These are phyloP conservation scores for Rhizoclosmatium sp. DNA, from an alignment of 192 early-diverging fungal species.

Conservation along the genomic window DNA sequence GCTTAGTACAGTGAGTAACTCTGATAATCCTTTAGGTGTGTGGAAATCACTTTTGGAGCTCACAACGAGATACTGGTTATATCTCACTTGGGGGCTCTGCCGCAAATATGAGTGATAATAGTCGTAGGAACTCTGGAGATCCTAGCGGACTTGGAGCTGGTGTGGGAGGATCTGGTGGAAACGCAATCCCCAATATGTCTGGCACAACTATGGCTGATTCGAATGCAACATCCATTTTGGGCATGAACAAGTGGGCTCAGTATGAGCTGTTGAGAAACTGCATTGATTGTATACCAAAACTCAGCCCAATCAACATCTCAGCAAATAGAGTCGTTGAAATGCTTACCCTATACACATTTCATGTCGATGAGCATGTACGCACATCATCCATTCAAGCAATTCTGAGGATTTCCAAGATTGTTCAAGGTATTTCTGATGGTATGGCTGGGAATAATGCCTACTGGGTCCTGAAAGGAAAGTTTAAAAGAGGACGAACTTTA, in stretches of 20 bases:
- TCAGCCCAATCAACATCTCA: slow-evolving; percentile 69
- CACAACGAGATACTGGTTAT: neutral
- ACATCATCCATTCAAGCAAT: slow-evolving; percentile 70
- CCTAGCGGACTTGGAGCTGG: neutral
- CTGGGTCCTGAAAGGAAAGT: slow-evolving; percentile 29
- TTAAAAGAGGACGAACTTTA: slow-evolving; percentile 23
- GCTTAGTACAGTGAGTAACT: slow-evolving; percentile 19
- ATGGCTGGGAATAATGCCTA: slow-evolving; percentile 8
- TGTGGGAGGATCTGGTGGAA: neutral
- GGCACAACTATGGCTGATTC: slow-evolving; percentile 5
- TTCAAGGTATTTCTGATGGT: slow-evolving; percentile 39
- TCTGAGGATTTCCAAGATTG: slow-evolving; percentile 67
- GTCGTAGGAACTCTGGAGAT: neutral
- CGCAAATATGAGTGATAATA: neutral
- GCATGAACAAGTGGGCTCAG: slow-evolving; percentile 29
- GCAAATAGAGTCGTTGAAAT: slow-evolving; percentile 77
- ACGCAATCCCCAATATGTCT: neutral
- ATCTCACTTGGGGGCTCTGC: neutral
- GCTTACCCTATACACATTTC: slow-evolving; percentile 80
- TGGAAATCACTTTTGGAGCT: slow-evolving; percentile 44
- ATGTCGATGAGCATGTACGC: slow-evolving; percentile 85
- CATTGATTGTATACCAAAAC: slow-evolving; percentile 75
- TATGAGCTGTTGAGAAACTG: slow-evolving; percentile 70
- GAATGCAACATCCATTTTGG: slow-evolving; percentile 6
- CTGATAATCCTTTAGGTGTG: slow-evolving; percentile 18